Base-by-base conservation (phyloP, 73 alveolate species). In the Symbiodinium pilosum region DNA sequence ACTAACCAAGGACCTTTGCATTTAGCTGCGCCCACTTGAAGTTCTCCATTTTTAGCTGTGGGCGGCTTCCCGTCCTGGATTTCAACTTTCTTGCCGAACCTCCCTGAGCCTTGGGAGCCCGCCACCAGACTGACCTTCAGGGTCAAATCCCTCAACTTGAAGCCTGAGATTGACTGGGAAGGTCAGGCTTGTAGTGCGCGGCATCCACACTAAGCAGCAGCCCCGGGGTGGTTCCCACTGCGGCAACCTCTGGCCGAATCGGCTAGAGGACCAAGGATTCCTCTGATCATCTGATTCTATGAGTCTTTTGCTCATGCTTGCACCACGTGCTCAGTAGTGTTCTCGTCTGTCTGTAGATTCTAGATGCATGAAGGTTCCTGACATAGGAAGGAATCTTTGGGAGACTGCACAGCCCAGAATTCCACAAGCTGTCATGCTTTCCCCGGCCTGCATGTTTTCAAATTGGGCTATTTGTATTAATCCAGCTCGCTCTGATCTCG, bases 81-180 rank as follows among this genome's bases (percentile, higher is more conserved):
- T 14, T 6, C 59, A 6, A 6, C 11, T 26, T 56, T 56, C 77
- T 64, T 64, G 77, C 36, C 7, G 77, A 18, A 24, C 77, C 16
- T 24, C 77, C 77, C 77, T 64, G 77, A 64, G 77, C 6, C 77
- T 64, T 64, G 77, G 77, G 77, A 64, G 77, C 77, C 77, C 77
- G 77, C 77, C 38, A 26, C 77, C 11, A 24, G 77, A 14, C 36
- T 11, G 77, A 24, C 8, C 39, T 7, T 24, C 38, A 4, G 11
- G 69, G 14, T 20, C 59, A 47, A 14, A 47, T 47, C 14, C 59
- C 14, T 47, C 59, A 6, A 47, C 21, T 47, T 47, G 59, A 47
- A 47, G 59, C 59, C 14, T 47, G 21, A 47, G 77, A 64, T 26
- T 16, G 77, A 26, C 77, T 26, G 11, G 77, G 38, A 21, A 47